Evolutionary conservation across 1,284 basidiomycete genomes (phyloP).

Genomic region (Tilletia caries): DNA sequence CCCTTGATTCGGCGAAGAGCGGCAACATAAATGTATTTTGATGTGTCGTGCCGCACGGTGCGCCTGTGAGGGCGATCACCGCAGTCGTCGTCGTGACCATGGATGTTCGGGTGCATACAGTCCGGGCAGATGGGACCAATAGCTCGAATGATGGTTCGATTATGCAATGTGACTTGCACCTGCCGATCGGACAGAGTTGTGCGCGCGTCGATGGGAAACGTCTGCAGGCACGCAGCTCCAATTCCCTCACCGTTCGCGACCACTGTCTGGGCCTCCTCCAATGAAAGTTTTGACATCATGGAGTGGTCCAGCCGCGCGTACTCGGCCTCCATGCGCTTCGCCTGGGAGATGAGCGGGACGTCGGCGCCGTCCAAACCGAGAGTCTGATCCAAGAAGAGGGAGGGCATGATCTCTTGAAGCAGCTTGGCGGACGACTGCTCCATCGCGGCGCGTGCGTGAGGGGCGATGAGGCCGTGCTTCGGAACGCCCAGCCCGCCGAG

Average conservation of each 20-base stretch:
- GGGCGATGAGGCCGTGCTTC: neutral
- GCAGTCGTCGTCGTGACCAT: slow-evolving; percentile 5
- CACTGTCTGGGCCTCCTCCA: neutral
- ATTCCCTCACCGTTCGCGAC: neutral
- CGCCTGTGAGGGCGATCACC: slow-evolving; percentile 9
- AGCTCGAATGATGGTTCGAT: neutral
- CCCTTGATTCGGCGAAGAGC: neutral
- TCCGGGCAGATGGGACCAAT: neutral
- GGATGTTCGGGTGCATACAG: neutral
- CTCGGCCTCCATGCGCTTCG: neutral
- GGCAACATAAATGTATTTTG: neutral
- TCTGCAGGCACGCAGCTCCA: neutral
- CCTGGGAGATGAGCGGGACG: neutral
- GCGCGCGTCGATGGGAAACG: neutral
- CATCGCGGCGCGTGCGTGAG: neutral
- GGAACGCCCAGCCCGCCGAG: neutral
- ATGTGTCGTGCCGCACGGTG: slow-evolving; percentile 2
- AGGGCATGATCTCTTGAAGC: neutral
- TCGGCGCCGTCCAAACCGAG: neutral
- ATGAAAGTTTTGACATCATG: neutral
- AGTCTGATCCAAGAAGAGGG: neutral
- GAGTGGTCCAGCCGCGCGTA: neutral
- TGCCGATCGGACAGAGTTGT: neutral
- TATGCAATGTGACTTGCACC: neutral
- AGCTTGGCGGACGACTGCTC: neutral